phyloP scores from a whole-genome alignment of 2,329 filamentous ascomycete genomes.

The Penicillium polonicum region DNA sequence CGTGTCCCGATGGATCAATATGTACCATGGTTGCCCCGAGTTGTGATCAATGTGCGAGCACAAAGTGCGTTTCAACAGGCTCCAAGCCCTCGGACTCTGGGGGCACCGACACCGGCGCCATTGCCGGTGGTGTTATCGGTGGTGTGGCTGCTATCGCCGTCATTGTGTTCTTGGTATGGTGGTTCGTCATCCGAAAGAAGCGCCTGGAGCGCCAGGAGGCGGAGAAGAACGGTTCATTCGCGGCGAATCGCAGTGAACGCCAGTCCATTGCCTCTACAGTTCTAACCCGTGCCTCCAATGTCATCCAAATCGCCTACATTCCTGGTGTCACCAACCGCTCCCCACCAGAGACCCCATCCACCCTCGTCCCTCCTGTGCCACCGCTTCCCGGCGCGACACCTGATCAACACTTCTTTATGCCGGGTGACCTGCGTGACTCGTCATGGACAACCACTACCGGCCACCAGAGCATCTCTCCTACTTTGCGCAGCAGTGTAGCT shows the following conservation, averaged over 20 bases:
- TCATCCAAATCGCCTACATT: conserved; percentile 99
- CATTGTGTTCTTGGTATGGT: conserved; percentile 78
- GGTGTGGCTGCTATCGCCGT: conserved; percentile 74
- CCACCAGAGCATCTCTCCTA: conserved; percentile 52
- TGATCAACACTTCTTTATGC: conserved; percentile 91
- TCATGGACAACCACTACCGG: conserved; percentile 73
- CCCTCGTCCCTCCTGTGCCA: conserved; percentile 87
- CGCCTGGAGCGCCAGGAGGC: conserved; percentile 61
- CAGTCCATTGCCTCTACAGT: conserved; percentile 95
- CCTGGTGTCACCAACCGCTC: conserved; percentile 94
- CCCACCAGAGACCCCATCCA: conserved; percentile 73
- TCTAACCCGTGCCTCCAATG: conserved; percentile 92
- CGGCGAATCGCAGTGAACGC: conserved; percentile 59
- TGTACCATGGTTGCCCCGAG: conserved; percentile 61
- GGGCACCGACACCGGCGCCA: conserved; percentile 73
- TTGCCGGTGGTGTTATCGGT: conserved; percentile 87
- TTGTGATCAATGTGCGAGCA: conserved; percentile 60
- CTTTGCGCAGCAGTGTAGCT: conserved; percentile 66
- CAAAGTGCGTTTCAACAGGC: conserved; percentile 42
- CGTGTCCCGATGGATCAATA: conserved; percentile 54
- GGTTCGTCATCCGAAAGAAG: conserved; percentile 78
- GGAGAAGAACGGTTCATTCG: conserved; percentile 54
- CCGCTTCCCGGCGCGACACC: conserved; percentile 71
- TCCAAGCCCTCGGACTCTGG: conserved; percentile 24
- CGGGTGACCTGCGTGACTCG: conserved; percentile 84